Evolutionary conservation across 2,329 filamentous ascomycete species (phyloP).

Genomic region (Colletotrichum cereale): DNA sequence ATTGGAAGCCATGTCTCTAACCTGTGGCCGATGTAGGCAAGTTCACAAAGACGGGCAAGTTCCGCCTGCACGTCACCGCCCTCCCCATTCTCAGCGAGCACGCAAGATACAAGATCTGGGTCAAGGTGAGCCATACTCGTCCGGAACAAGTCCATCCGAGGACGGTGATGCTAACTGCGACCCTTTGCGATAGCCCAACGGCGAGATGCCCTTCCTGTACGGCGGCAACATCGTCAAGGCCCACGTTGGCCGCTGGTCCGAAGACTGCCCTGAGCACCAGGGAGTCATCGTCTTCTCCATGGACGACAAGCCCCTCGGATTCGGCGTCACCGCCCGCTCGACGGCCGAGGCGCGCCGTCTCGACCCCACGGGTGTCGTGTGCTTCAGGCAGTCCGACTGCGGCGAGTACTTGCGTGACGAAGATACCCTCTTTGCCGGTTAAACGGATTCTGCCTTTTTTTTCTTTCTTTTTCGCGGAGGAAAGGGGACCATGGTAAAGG

Average conservation of each 20-base stretch:
- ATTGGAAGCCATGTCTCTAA: conserved; percentile 11
- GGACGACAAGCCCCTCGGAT: conserved; percentile 94
- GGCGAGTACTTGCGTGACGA: conserved; percentile 95
- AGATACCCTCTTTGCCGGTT: conserved; percentile 72
- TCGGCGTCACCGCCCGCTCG: conserved; percentile 90
- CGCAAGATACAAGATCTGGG: conserved; percentile 96
- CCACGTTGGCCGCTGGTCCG: conserved; percentile 83
- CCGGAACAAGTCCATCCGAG: too few species aligned
- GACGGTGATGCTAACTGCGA: background rate
- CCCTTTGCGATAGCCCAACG: conserved; percentile 71
- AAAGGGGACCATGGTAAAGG: background rate
- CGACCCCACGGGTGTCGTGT: conserved; percentile 90
- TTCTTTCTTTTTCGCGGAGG: background rate
- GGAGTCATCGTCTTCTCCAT: conserved; percentile 92
- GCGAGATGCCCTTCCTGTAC: conserved; percentile 97
- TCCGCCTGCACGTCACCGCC: conserved; percentile 91
- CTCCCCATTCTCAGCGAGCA: conserved; percentile 90
- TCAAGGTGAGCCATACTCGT: conserved; percentile 64
- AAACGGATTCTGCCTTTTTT: conserved; percentile 37
- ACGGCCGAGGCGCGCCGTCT: conserved; percentile 85
- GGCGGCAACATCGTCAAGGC: conserved; percentile 85
- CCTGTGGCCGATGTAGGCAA: conserved; percentile 69
- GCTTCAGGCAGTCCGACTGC: conserved; percentile 92
- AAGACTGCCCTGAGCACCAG: conserved; percentile 93
- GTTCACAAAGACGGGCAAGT: conserved; percentile 97